These are phyloP conservation scores for Aspergillus bombycis DNA, from an alignment of 2,329 filamentous ascomycete genomes.

Conservation along the genomic window DNA sequence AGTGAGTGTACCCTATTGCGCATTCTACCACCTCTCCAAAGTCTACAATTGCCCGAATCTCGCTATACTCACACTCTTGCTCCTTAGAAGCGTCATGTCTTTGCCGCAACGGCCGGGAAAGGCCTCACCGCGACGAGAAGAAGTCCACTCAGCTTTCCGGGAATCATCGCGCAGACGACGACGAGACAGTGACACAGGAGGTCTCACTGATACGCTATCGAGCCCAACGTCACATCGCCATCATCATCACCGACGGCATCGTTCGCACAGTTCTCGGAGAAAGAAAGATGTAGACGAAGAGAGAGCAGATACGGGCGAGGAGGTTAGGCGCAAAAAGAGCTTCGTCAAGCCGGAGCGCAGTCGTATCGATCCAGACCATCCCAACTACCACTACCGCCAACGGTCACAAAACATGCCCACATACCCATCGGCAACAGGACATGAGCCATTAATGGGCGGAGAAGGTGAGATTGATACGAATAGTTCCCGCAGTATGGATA, in stretches of 20 bases:
- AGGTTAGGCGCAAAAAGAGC: conserved; percentile 76
- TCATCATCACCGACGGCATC: conserved; percentile 44
- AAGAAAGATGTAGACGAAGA: conserved; percentile 53
- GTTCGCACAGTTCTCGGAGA: conserved; percentile 51
- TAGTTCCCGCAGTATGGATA: conserved; percentile 67
- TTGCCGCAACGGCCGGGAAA: conserved; percentile 65
- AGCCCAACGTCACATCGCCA: conserved; percentile 39
- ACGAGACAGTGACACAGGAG: conserved; percentile 71
- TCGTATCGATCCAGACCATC: conserved; percentile 81
- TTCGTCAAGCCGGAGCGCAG: conserved; percentile 87
- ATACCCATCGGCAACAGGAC: conserved; percentile 86
- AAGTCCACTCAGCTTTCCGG: conserved; percentile 64
- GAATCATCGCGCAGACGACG: conserved; percentile 70
- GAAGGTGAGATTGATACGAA: conserved; percentile 54
- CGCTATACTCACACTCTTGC: neutral
- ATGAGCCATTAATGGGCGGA: conserved; percentile 84
- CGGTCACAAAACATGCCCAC: conserved; percentile 93
- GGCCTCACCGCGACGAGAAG: conserved; percentile 62
- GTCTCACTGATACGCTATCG: conserved; percentile 40
- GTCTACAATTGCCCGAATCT: neutral
- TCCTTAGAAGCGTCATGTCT: conserved; percentile 46
- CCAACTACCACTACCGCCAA: conserved; percentile 93
- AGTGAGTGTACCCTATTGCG: neutral
- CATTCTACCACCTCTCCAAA: neutral
- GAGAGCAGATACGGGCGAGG: conserved; percentile 54